Conservation (phyloP, 768 basidiomycete species). For the Cyathus striatus region DNA sequence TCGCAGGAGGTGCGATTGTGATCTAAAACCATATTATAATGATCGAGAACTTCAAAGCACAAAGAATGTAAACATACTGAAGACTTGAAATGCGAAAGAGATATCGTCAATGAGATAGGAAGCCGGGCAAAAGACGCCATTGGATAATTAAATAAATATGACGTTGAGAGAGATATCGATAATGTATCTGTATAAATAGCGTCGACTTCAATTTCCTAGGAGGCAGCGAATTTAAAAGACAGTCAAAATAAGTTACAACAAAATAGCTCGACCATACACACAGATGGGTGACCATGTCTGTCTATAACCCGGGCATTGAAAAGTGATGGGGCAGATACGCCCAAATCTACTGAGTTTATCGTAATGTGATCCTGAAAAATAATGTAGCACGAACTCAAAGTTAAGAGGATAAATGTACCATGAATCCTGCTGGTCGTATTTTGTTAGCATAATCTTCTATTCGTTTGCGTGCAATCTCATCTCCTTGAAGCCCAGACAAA, state of each 20-base stretch:
- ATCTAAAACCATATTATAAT: constrained; percentile 35
- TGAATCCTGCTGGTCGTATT: constrained; percentile 61
- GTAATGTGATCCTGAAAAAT: constrained; percentile 71
- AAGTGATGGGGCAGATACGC: constrained; percentile 72
- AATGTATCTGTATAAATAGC: constrained; percentile 79
- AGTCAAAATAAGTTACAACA: not conserved
- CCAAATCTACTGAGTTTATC: constrained; percentile 81
- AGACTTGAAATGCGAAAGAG: constrained; percentile 69
- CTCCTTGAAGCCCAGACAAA: constrained; percentile 65
- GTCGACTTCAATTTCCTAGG: constrained; percentile 77
- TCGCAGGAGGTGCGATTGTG: constrained; percentile 54
- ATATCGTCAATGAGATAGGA: constrained; percentile 77
- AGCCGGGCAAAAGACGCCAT: constrained; percentile 78
- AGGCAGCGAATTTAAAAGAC: not conserved
- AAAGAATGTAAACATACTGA: constrained; percentile 34
- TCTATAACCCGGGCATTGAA: constrained; percentile 60
- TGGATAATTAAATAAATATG: constrained; percentile 81
- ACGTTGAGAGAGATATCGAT: constrained; percentile 80
- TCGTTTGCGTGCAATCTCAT: constrained; percentile 74
- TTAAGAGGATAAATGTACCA: constrained; percentile 38
- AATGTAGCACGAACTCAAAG: constrained; percentile 1
- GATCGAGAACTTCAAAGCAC: not conserved
- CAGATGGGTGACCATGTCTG: constrained; percentile 12
- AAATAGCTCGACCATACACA: too few species aligned
- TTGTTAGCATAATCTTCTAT: constrained; percentile 81